Evolutionary conservation across 164 flowering plant species (phyloP), one percentile per base, ranked within the genome.

Genomic region (Macadamia integrifolia): DNA sequence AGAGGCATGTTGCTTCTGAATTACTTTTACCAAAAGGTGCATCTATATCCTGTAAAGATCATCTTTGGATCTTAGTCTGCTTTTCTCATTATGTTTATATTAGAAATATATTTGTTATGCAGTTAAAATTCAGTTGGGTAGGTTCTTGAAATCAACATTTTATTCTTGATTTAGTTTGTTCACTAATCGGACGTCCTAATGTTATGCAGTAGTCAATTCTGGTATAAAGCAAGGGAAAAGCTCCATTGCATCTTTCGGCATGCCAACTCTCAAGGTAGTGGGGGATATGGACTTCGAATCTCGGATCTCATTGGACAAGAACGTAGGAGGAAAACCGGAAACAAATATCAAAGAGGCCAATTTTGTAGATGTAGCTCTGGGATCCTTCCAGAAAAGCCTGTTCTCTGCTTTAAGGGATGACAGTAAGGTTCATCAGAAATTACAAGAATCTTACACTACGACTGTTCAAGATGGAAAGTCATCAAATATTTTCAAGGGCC

Each of bases 1-100:
- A 59, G 66, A 87, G 76, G 78, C 93, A 94, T 75, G 71, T 74
- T 71, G 91, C 87, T 59, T 72, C 77, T 84, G 93, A 92, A 76
- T 57, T 86, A 68, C 79, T 90, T 80, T 78, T 82, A 69, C 85
- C 87, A 14, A 87, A 80, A 87, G 97, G 99, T 92, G 66, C 59
- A 73, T 60, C 30, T 4, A 40, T n/a, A 23, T 42, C 60, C 35
- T 60, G 65, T 18, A 14, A 8, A 62, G 44, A 1, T 14, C 29
- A 49, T 46, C 9, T 62, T 29, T 58, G 48, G 28, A 32, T n/a
- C 15, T 59, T 43, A 32, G 17, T 10, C 28, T 31, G 9, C 23
- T 44, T 14, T 62, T 73, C 56, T 23, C 40, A 55, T 23, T 66
- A 52, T 69, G 60, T 48, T 49, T 8, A 2, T 6, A 11, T 35